Base-by-base conservation (phyloP, 2,329 filamentous ascomycete species). In the Hymenotorrendiella dingleyae region DNA sequence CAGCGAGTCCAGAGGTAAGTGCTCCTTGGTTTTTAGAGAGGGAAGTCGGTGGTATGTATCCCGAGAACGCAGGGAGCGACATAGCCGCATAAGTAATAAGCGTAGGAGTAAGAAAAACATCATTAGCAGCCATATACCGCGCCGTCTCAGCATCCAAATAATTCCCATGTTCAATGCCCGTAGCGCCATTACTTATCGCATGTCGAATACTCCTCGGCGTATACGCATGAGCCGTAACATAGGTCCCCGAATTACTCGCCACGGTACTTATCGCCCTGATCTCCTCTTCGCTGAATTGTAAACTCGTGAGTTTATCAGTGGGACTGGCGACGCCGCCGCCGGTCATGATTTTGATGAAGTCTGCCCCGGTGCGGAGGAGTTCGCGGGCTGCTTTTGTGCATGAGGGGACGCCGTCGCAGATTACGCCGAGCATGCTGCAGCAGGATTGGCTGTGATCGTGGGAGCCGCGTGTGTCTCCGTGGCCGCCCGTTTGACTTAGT, bases 311-410 rank as follows among this genome's bases (percentile, higher is more conserved):
- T 28, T 61, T 62, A 53, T 80, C 77, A 0, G 73, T 77, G 0
- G 74, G 73, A 9, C 67, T 73, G 0, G 71, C 67, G 1, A 81
- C 75, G 7, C 78, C 77, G 1, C 78, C 76, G 4, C 68, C 68
- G 1, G 65, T 66, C 74, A 80, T 80, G 48, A 82, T 75, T 58
- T 81, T 81, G 58, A 82, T 69, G 50, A 80, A 80, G 53, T 80
- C 73, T 1, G 74, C 72, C 2, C 77, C 77, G 7, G 61, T 65
- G 3, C 76, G 65, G 0, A 82, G 56, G 54, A 80, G 70, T 39
- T 78, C 74, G 2, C 77, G 65, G 0, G 70, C 67, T 6, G 64
- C 69, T 16, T 67, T 66, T 30, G 76, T 62, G 48, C 76, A 80
- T 33, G 73, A 71, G 0, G 73, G 64, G 1, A 45, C 28, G 12